These are phyloP conservation scores for Scytalidium lignicola DNA, from an alignment of 2,329 filamentous ascomycete species.

Conservation along the genomic window DNA sequence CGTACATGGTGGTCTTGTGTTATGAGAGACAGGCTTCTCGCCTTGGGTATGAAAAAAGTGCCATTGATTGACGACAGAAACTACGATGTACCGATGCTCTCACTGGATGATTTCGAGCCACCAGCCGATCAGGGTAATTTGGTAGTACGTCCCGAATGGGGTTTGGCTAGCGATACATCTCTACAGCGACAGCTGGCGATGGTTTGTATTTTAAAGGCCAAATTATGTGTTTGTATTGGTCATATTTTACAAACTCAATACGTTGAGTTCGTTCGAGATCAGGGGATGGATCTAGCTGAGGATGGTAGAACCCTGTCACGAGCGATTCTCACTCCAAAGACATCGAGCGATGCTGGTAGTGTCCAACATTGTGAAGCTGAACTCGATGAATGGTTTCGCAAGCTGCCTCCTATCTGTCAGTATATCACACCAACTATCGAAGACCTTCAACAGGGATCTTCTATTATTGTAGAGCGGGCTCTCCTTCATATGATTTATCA, in stretches of 20 bases:
- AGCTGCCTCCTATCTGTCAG: constrained; percentile 64
- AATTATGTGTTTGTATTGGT: constrained; percentile 81
- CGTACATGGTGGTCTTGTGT: constrained; percentile 95
- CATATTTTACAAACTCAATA: constrained; percentile 85
- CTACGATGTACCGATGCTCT: constrained; percentile 85
- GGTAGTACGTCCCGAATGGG: constrained; percentile 64
- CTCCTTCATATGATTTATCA: constrained; percentile 88
- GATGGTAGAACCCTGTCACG: constrained; percentile 62
- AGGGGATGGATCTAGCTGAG: constrained; percentile 1
- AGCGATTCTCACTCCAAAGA: constrained; percentile 80
- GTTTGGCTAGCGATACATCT: constrained; percentile 59
- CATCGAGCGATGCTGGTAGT: constrained; percentile 64
- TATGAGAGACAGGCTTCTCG: constrained; percentile 85
- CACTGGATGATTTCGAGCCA: constrained; percentile 76
- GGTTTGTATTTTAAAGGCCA: constrained; percentile 85
- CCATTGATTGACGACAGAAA: constrained; percentile 87
- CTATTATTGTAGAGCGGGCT: constrained; percentile 63
- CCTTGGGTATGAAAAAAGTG: constrained; percentile 83
- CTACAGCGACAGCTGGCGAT: constrained; percentile 73
- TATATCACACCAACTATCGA: constrained; percentile 54
- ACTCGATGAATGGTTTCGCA: constrained; percentile 69
- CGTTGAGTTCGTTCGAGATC: constrained; percentile 68
- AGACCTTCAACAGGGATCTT: constrained; percentile 53
- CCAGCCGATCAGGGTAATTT: constrained; percentile 60
- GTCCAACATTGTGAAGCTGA: constrained; percentile 73